Base-by-base conservation (phyloP, 805 yeast species). In the Saturnispora saitoi region DNA sequence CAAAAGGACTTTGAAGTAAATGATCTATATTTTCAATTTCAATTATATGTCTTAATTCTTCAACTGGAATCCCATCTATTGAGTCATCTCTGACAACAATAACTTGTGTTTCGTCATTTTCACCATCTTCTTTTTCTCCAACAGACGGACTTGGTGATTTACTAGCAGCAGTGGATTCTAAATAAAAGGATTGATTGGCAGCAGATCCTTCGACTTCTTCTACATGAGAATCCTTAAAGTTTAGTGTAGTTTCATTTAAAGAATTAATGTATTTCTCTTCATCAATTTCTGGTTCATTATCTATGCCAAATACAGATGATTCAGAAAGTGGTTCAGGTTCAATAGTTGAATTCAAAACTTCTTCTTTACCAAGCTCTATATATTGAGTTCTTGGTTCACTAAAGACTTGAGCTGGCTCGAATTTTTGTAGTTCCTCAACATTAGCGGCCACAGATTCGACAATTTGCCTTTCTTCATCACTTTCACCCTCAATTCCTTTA, bases 261-360 rank as follows among this genome's bases (percentile, higher is more conserved):
- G 64, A 63, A 22, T 63, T 56, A 2, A 56, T 62, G 43, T 54
- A 60, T 3, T 56, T 60, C 39, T 57, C 60, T 42, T 58, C 57
- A 49, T 61, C 58, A 14, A 56, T 30, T 3, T 47, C 53, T 4
- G 26, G 43, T 8, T 54, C 54, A 6, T 41, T 32, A 4, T 36
- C 39, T 29, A 49, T 54, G 3, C 32, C 40, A 32, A 61, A 54
- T 15, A 57, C 48, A 7, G 64, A 61, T 4, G 65, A 60, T 44
- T 63, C 63, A 4, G 64, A 62, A 17, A 59, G 45, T 17, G 49
- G 41, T 6, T 40, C 44, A 11, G 26, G 30, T 15, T 26, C 45
- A n/a, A 4, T 14, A 10, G 11, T 15, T 34, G 15, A 4, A 34
- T 9, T 34, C 5, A 7, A 15, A 34, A 8, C 15, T 34, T 17